Base-by-base conservation (phyloP, 768 basidiomycete species). In the Mycena belliarum region DNA sequence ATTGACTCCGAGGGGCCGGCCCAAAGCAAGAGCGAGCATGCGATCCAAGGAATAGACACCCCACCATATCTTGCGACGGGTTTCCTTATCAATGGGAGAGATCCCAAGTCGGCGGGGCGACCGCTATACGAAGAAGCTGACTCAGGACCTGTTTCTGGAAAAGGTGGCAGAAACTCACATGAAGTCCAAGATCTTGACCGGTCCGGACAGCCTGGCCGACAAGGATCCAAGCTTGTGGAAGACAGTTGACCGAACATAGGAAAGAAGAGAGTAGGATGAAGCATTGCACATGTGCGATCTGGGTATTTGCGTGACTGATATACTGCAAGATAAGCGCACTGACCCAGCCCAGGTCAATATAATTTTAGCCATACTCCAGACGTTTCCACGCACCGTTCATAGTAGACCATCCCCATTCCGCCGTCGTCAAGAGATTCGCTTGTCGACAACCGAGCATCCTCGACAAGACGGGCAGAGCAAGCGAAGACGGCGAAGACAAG, bases 51-150 rank as follows among this genome's bases (percentile, higher is more conserved):
- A 87, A 67, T 96, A 96, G 25, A 95, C 91, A 41, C 89, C 86
- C 92, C 94, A 95, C 94, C 94, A 95, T 49, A 95, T 88, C 74
- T 95, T 93, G 60, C 88, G 80, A 28, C 93, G 84, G 0, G 91
- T 91, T 72, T 95, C 92, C 72, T 93, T 95, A 71, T 95, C 91
- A 38, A 91, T 82, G 35, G 87, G 76, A 20, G 84, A 75, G 33
- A 94, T 77, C 18, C 78, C 68, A 44, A 95, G 79, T 43, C 91
- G 83, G 49, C 88, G 84, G 5, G 92, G 89, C 3, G 93, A 93
- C 55, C 94, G 89, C 93, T 95, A 48, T 12, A 48, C 32, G 2
- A 47, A 54, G 69, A 55, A 23, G 52, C 42, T 48, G 63, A 49
- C 41, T 61, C 33, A 59, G 61, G 24, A 20, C 42, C 56, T 54